Evolutionary conservation across 768 basidiomycete species (phyloP), one percentile per base, ranked within the genome.

Genomic region (Auricularia cornea): DNA sequence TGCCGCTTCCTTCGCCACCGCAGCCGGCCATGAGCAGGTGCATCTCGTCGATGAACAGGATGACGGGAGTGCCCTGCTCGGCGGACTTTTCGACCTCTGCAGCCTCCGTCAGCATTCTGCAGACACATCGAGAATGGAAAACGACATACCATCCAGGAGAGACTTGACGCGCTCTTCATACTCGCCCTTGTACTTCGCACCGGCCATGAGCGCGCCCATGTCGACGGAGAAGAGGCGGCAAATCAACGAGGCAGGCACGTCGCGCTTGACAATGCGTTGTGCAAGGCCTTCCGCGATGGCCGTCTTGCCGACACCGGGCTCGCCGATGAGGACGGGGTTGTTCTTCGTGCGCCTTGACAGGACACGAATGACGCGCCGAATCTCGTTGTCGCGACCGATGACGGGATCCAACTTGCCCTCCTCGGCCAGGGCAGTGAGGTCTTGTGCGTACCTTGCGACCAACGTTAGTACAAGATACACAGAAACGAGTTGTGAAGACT

Each of bases 401-500:
- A 94, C 91, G 3, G 94, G 94, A 73, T 97, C 94, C n/a, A 96
- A 84, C 73, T 95, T 95, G 14, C 94, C 94, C 71, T 92, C 90
- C 71, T 89, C 87, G 32, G 94, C 94, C 2, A 95, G 79, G 3
- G 89, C 80, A 0, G 94, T 97, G 59, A 96, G 77, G 73, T 97
- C 93, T 16, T 89, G 76, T 1, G 91, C 91, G 70, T 92, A 93
- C 60, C 66, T 67, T 12, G n/a, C 63, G 2, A 33, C 52, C 5
- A 41, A 30, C 8, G 23, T 30, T 6, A 33, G 14, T 28, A 2
- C 18, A 31, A 51, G 59, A 30, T 29, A 16, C 2, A 10, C n/a
- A 20, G 8, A 23, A n/a, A 8, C 28, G 38, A 14, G 29, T 23
- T 14, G 52, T 23, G n/a, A 3, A 41, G 10, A 23, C 11, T 28